Base-by-base conservation (phyloP, 495 filamentous ascomycete genomes). In the Daldinia caldariorum region DNA sequence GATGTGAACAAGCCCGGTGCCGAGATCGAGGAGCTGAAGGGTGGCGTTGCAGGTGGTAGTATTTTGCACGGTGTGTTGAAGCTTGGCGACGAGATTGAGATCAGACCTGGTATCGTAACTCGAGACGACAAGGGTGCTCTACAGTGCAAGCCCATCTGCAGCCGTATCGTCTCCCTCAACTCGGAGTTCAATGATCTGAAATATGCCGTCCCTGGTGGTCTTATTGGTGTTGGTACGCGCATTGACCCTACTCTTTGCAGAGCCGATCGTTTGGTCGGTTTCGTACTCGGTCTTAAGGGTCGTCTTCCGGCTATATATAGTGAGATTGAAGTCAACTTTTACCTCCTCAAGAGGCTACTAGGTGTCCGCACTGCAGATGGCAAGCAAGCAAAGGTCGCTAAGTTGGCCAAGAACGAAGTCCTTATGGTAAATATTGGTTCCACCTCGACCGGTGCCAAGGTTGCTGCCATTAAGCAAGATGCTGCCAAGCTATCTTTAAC, bases 1-100 rank as follows among this genome's bases (percentile, higher is more conserved):
- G 95, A 99, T 76, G 96, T 99, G 71, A 99, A 99, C 89, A 99
- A 99, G 87, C 95, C 95, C 39, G 95, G 95, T 87, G 93, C 96
- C n/a, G 96, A 97, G 83, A 97, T 99, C 64, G 96, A 98, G 35
- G 96, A 99, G 72, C 86, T 99, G 67, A 98, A 98, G 87, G 95
- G 95, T 76, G 95, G 95, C 86, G 95, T 99, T 79, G 95, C 95
- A 72, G 95, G 95, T 87, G 95, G 95, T 69, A 92, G 89, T 82
- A 97, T 99, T 75, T 83, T 99, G 62, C 97, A 93, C 71, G 95
- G 95, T 83, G 92, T 99, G 49, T 83, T 99, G 67, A 97, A 97
- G 83, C 83, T 97, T 74, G 91, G 94, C 54, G 95, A 99, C 75
- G 95, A 99, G 82, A 97, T 99, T 74, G 95, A 99, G 82, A 98